Percentiles rank a stretch among this genome's conserved stretches.
Conservation (phyloP, 306 rosid genomes). For the Boehmeria nivea region DNA sequence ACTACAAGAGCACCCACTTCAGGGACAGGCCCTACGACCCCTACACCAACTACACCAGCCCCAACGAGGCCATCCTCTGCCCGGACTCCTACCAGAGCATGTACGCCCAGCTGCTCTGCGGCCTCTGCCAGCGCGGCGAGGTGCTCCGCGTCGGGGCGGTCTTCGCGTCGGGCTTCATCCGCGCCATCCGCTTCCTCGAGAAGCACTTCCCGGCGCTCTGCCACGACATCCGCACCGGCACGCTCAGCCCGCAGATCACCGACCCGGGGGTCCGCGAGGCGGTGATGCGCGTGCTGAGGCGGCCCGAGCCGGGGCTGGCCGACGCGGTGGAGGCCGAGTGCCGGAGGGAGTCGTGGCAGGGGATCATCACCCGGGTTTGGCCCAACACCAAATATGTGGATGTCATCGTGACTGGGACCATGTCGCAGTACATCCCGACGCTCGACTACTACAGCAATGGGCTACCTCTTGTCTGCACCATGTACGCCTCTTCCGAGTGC, state of each 20-base stretch:
- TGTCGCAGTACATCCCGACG: slow-evolving; percentile 89
- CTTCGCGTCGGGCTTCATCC: slow-evolving; percentile 79
- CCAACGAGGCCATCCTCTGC: slow-evolving; percentile 72
- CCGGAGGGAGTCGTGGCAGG: slow-evolving; percentile 52
- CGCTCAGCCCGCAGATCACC: slow-evolving; percentile 34
- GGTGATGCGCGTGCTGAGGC: slow-evolving; percentile 39
- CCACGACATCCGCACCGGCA: slow-evolving; percentile 61
- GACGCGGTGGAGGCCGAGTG: slow-evolving; percentile 52
- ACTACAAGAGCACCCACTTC: slow-evolving; percentile 73
- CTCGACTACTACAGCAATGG: slow-evolving; percentile 71
- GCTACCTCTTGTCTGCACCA: slow-evolving; percentile 80
- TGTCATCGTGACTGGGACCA: slow-evolving; percentile 91
- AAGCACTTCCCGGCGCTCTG: slow-evolving; percentile 59
- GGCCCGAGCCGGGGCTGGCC: slow-evolving; percentile 54
- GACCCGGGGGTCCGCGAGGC: slow-evolving; percentile 51
- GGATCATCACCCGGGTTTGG: slow-evolving; percentile 78
- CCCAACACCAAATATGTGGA: slow-evolving; percentile 86
- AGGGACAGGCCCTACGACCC: slow-evolving; percentile 61
- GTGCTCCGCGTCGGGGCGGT: slow-evolving; percentile 74
- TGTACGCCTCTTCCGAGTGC: slow-evolving; percentile 90
- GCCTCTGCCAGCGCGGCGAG: slow-evolving; percentile 58
- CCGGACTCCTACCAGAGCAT: slow-evolving; percentile 86
- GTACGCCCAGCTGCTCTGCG: slow-evolving; percentile 81
- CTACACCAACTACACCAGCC: slow-evolving; percentile 80
- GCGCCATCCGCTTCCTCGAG: slow-evolving; percentile 68